Evolutionary conservation across 345 rosid genomes (phyloP).

Genomic region (Aegle marmelos): DNA sequence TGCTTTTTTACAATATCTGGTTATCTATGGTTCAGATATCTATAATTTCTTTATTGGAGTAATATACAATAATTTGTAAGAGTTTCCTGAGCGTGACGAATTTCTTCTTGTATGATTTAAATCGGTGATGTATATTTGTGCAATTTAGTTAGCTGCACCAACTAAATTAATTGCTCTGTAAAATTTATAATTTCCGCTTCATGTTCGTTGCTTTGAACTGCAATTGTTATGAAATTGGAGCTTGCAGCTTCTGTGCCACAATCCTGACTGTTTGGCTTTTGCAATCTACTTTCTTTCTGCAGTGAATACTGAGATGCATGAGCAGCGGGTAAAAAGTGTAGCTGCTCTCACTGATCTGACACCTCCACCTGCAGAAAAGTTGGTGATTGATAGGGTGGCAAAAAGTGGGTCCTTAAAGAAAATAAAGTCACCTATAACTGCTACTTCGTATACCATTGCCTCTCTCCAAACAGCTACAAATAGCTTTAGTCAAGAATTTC

Average conservation of each 20-base stretch:
- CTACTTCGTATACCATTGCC: slow-evolving; percentile 77
- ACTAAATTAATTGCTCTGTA: background rate
- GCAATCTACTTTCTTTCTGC: slow-evolving; percentile 15
- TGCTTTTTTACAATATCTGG: background rate
- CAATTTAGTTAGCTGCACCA: background rate
- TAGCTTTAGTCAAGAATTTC: slow-evolving; percentile 90
- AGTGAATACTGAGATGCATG: slow-evolving; percentile 54
- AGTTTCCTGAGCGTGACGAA: background rate
- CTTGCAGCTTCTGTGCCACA: background rate
- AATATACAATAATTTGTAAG: background rate
- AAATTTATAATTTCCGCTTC: background rate
- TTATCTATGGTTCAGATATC: background rate
- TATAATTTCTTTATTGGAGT: background rate
- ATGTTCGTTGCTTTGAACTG: background rate
- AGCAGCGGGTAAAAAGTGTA: slow-evolving; percentile 57
- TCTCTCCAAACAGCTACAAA: slow-evolving; percentile 86
- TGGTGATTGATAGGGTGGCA: slow-evolving; percentile 55
- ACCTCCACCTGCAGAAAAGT: slow-evolving; percentile 68
- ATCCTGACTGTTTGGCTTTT: slow-evolving; percentile 3
- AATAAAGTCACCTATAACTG: slow-evolving; percentile 73
- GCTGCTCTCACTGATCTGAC: slow-evolving; percentile 72
- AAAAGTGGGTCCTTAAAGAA: slow-evolving; percentile 69
- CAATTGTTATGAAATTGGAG: slow-evolving; percentile 1
- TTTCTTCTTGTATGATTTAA: background rate
- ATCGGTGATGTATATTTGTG: background rate